A percentile compares a stretch with the other conserved stretches of the same genome.
phyloP scores from a whole-genome alignment of 2,329 filamentous ascomycete genomes.

The Aspergillus niger region DNA sequence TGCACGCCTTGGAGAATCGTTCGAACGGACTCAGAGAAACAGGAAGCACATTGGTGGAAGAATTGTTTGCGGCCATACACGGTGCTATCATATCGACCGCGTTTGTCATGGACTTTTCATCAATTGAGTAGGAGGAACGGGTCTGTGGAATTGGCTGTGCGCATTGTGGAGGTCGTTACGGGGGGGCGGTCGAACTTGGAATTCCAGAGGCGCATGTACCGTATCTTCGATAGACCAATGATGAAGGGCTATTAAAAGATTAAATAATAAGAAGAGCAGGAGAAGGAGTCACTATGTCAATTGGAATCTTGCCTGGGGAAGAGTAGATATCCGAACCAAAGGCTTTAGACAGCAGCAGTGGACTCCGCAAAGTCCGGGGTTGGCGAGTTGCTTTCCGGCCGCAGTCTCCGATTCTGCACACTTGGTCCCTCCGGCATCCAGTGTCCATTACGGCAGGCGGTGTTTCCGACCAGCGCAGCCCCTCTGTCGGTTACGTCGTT shows the following conservation, averaged over 20 bases:
- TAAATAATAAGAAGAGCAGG: not conserved
- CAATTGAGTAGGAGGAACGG: slow-evolving; percentile 10
- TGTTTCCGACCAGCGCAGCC: slow-evolving; percentile 25
- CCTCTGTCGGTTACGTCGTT: slow-evolving; percentile 32
- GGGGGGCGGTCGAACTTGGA: slow-evolving; percentile 2
- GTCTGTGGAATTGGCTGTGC: slow-evolving; percentile 5
- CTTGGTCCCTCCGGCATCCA: slow-evolving; percentile 10
- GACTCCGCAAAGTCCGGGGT: slow-evolving; percentile 24
- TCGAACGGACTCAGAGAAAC: slow-evolving; percentile 11
- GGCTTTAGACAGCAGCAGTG: not conserved
- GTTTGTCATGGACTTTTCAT: not conserved
- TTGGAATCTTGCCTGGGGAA: not conserved
- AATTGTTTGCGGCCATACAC: not conserved
- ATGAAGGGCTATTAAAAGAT: not conserved
- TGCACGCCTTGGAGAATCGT: slow-evolving; percentile 6
- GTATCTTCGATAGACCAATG: not conserved
- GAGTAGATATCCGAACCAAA: not conserved
- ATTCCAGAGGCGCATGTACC: not conserved
- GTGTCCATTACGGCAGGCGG: slow-evolving; percentile 24
- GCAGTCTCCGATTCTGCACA: slow-evolving; percentile 11
- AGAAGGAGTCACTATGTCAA: not conserved
- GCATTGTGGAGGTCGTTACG: slow-evolving; percentile 20
- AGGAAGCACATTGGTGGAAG: slow-evolving; percentile 15
- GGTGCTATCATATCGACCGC: slow-evolving; percentile 22
- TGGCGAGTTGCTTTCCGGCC: not conserved